A percentile compares a stretch with the other conserved stretches of the same genome.
phyloP scores from a whole-genome alignment of 2,329 filamentous ascomycete species.

The Polytolypa hystricis region DNA sequence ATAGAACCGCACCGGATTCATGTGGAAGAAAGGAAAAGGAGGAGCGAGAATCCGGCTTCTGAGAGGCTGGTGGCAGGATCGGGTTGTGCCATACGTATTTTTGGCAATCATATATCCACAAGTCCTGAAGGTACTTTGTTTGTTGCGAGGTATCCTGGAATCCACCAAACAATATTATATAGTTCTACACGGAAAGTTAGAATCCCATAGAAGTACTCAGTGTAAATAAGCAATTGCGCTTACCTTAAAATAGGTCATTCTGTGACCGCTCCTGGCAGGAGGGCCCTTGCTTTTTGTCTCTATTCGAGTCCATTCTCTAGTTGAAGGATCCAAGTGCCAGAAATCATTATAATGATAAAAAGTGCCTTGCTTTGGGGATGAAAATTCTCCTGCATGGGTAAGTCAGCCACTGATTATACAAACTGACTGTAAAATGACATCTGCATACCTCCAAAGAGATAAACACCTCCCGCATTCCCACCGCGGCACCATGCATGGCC shows the following conservation, averaged over 20 bases:
- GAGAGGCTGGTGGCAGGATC: constrained; percentile 60
- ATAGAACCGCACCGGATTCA: constrained; percentile 79
- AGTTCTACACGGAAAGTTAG: constrained; percentile 45
- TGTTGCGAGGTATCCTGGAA: constrained; percentile 95
- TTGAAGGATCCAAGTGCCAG: constrained; percentile 77
- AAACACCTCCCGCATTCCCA: constrained; percentile 73
- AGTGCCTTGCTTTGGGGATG: constrained; percentile 89
- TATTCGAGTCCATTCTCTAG: constrained; percentile 81
- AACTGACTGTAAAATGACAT: not conserved
- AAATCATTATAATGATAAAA: constrained; percentile 99
- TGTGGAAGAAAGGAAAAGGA: constrained; percentile 89
- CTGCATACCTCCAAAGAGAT: constrained; percentile 64
- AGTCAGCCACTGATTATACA: constrained; percentile 1
- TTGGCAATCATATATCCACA: constrained; percentile 91
- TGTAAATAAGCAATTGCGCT: no score
- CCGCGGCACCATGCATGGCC: constrained; percentile 93
- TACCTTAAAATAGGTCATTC: constrained; percentile 87
- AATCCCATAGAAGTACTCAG: no score
- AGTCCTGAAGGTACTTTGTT: constrained; percentile 83
- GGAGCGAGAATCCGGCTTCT: constrained; percentile 81
- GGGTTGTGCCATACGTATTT: constrained; percentile 78
- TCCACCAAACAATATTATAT: constrained; percentile 88
- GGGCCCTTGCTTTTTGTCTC: constrained; percentile 65
- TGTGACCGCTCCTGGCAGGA: constrained; percentile 77
- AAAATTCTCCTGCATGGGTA: constrained; percentile 59